These are phyloP conservation scores for Entamoeba dispar DNA, from an alignment of 208 protist species.

Conservation along the genomic window DNA sequence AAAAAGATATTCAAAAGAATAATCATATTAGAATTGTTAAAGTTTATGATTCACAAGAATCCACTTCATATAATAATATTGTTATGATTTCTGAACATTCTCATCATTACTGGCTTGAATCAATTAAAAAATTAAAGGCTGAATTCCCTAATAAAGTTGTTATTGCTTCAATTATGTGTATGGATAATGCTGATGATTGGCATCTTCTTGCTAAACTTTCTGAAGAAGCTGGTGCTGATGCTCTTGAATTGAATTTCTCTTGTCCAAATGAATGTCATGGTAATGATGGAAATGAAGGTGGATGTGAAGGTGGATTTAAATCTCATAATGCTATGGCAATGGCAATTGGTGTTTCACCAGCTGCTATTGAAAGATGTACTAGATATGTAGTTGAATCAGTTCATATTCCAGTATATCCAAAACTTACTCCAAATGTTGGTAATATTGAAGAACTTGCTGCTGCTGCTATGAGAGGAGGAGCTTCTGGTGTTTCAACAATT, in stretches of 20 bases:
- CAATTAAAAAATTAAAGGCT: slow-evolving; percentile 51
- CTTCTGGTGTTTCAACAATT: slow-evolving; percentile 54
- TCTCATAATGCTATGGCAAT: slow-evolving; percentile 13
- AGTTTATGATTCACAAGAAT: slow-evolving; percentile 11
- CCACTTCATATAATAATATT: slow-evolving; percentile 39
- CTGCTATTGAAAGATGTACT: slow-evolving; percentile 50
- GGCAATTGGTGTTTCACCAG: slow-evolving; percentile 18
- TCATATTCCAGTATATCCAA: slow-evolving; percentile 58
- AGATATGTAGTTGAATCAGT: slow-evolving; percentile 42
- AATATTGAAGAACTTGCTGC: slow-evolving; percentile 48
- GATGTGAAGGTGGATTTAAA: not conserved
- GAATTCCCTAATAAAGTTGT: slow-evolving; percentile 55
- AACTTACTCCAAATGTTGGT: slow-evolving; percentile 64
- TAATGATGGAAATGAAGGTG: not conserved
- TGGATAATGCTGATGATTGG: slow-evolving; percentile 52
- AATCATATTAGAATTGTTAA: slow-evolving; percentile 54
- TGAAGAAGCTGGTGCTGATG: slow-evolving; percentile 44
- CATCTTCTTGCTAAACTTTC: slow-evolving; percentile 38
- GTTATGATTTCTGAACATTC: slow-evolving; percentile 30
- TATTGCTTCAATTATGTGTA: slow-evolving; percentile 56
- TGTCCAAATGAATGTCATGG: slow-evolving; percentile 59
- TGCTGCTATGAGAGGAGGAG: slow-evolving; percentile 53
- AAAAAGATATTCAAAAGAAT: slow-evolving; percentile 55
- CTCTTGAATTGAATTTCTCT: slow-evolving; percentile 60
- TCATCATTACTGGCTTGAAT: slow-evolving; percentile 41